phyloP scores from a whole-genome alignment of 2,329 filamentous ascomycete species.

The Monilinia fructicola region DNA sequence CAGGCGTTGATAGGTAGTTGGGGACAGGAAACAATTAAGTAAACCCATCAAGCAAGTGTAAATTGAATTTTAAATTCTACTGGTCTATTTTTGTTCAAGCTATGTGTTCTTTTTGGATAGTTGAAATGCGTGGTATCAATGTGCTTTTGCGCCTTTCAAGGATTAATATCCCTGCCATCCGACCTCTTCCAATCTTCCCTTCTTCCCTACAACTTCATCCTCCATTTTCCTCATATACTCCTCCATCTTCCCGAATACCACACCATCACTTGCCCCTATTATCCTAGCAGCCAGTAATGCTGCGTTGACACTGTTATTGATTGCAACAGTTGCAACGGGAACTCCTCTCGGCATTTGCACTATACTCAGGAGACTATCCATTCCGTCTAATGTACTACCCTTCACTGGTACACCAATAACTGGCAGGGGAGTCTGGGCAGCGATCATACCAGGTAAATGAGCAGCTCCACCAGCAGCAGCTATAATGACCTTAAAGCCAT shows the following conservation, averaged over 20 bases:
- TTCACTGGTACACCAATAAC: slow-evolving; percentile 79
- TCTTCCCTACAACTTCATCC: slow-evolving; percentile 65
- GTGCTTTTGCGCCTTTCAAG: background rate
- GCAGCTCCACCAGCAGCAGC: slow-evolving; percentile 73
- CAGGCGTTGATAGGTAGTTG: slow-evolving; percentile 11
- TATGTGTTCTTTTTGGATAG: background rate
- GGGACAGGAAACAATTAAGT: slow-evolving; percentile 3
- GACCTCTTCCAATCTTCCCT: slow-evolving; percentile 53
- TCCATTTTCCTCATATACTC: slow-evolving; percentile 63
- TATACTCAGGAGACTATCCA: slow-evolving; percentile 61
- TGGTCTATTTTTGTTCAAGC: background rate
- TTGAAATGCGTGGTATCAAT: slow-evolving; percentile 2
- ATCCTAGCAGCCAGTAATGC: slow-evolving; percentile 70
- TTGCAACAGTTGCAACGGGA: slow-evolving; percentile 73
- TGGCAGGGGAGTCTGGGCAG: slow-evolving; percentile 48
- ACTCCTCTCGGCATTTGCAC: slow-evolving; percentile 76
- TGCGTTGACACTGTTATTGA: slow-evolving; percentile 79
- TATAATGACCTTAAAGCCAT: slow-evolving; percentile 42
- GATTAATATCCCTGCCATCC: slow-evolving; percentile 55
- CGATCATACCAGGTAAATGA: slow-evolving; percentile 25
- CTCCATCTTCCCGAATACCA: slow-evolving; percentile 57
- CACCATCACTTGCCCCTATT: slow-evolving; percentile 56
- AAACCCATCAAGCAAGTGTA: background rate
- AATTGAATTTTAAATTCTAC: background rate
- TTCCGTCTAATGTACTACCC: slow-evolving; percentile 67